phyloP scores from a whole-genome alignment of 176 grass and related monocot species.

The Panicum miliaceum region DNA sequence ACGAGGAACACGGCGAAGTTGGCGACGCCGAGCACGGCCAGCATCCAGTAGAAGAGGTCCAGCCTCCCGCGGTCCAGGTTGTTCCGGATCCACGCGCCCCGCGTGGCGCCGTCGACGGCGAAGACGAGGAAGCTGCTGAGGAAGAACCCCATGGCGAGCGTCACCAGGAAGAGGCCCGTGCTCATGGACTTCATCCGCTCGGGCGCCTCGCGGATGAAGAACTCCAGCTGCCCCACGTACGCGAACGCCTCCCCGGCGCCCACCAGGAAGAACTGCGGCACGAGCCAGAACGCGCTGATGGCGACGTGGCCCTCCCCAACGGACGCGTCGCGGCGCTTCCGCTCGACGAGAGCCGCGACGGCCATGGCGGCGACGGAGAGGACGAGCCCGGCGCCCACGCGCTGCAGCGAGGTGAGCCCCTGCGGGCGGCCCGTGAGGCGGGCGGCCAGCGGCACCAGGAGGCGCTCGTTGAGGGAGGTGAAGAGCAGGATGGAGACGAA shows the following conservation, averaged over 20 bases:
- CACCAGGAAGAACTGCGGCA: slow-evolving; percentile 75
- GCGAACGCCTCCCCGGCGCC: slow-evolving; percentile 78
- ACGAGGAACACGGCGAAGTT: slow-evolving; percentile 62
- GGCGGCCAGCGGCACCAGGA: slow-evolving; percentile 60
- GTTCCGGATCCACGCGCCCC: slow-evolving; percentile 56
- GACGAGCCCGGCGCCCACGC: slow-evolving; percentile 50
- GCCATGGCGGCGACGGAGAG: slow-evolving; percentile 61
- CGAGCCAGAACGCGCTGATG: slow-evolving; percentile 69
- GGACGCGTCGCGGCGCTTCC: slow-evolving; percentile 49
- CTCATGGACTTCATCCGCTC: slow-evolving; percentile 79
- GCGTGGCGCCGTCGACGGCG: slow-evolving; percentile 44
- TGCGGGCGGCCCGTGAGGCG: slow-evolving; percentile 60
- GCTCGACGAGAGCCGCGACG: slow-evolving; percentile 60
- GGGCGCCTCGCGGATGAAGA: slow-evolving; percentile 75
- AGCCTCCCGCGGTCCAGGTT: slow-evolving; percentile 60
- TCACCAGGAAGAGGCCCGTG: slow-evolving; percentile 65
- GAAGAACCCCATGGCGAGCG: slow-evolving; percentile 71
- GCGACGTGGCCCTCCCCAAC: background rate
- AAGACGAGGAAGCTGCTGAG: slow-evolving; percentile 72
- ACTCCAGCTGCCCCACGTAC: slow-evolving; percentile 82
- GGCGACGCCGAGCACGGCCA: slow-evolving; percentile 58
- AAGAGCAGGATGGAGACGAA: slow-evolving; percentile 77
- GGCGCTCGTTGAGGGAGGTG: slow-evolving; percentile 74
- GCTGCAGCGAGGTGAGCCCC: slow-evolving; percentile 73
- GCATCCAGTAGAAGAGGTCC: slow-evolving; percentile 78